Percentiles rank a stretch among this genome's conserved stretches.
These are phyloP conservation scores for Aspergillus avenaceus DNA, from an alignment of 495 filamentous ascomycete genomes.

Conservation along the genomic window DNA sequence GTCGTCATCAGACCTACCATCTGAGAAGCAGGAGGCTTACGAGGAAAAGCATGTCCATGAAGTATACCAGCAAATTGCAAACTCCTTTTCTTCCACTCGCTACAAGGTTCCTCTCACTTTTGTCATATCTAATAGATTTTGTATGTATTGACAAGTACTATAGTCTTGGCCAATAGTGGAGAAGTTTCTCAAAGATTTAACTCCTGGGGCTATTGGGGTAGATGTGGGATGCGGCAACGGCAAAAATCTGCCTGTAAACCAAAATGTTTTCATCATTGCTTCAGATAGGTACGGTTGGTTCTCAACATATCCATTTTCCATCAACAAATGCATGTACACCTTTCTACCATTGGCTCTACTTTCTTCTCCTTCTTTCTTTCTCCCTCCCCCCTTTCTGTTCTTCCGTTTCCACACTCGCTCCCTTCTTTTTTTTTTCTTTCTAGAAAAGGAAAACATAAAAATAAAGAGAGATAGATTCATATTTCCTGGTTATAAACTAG, in stretches of 20 bases:
- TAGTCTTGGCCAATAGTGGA: conserved; percentile 93
- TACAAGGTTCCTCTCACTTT: conserved; percentile 61
- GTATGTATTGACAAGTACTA: conserved; percentile 1
- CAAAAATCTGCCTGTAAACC: conserved; percentile 84
- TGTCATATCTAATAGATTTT: not conserved
- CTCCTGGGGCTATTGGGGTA: conserved; percentile 74
- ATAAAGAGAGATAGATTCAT: too few species aligned
- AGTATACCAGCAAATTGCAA: conserved; percentile 91
- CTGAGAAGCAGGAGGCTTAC: conserved; percentile 46
- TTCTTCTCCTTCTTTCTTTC: conserved; percentile 3
- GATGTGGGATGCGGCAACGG: conserved; percentile 94
- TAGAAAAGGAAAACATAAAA: too few species aligned
- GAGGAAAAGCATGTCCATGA: conserved; percentile 84
- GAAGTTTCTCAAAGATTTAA: conserved; percentile 64
- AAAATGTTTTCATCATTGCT: conserved; percentile 73
- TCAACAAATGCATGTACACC: too few species aligned
- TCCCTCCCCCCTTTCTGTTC: not conserved
- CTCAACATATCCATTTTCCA: not conserved
- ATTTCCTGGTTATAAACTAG: too few species aligned
- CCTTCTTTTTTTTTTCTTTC: conserved; percentile 9
- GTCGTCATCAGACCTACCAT: conserved; percentile 3
- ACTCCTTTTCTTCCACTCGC: conserved; percentile 90
- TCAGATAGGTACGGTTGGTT: conserved; percentile 67
- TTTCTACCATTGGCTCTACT: too few species aligned
- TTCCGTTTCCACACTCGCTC: conserved; percentile 1